Percentiles rank a stretch among this genome's conserved stretches.
These are phyloP conservation scores for Hypsizygus marmoreus DNA, from an alignment of 768 basidiomycete species.

Conservation along the genomic window DNA sequence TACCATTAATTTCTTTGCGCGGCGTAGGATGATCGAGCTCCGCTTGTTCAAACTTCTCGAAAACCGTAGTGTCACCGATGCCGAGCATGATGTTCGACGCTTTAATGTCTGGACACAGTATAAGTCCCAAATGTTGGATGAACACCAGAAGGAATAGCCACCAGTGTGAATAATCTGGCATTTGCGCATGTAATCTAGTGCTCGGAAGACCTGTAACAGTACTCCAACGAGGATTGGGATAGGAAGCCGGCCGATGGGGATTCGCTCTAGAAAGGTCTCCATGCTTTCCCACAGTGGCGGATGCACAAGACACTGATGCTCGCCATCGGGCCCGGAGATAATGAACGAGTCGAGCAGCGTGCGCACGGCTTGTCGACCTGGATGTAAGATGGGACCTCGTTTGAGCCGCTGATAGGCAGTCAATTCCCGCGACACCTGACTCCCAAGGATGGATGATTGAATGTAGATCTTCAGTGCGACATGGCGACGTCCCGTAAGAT, in stretches of 20 bases:
- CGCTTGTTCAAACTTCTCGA: constrained; percentile 14
- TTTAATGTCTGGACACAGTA: constrained; percentile 14
- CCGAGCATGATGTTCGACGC: constrained; percentile 14
- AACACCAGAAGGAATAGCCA: background rate
- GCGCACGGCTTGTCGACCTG: constrained; percentile 9
- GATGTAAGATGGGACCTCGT: background rate
- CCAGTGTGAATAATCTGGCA: constrained; percentile 20
- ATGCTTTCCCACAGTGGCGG: constrained; percentile 1
- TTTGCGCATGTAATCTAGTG: constrained; percentile 16
- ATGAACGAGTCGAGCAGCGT: background rate
- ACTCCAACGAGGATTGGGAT: background rate
- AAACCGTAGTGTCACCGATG: constrained; percentile 2
- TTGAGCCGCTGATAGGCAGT: background rate
- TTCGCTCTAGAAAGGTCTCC: background rate
- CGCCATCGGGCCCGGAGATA: background rate
- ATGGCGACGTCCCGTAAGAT: constrained; percentile 15
- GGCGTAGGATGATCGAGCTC: constrained; percentile 12
- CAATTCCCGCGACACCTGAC: background rate
- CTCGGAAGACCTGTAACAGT: constrained; percentile 9
- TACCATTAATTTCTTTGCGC: constrained; percentile 15
- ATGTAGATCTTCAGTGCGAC: constrained; percentile 17
- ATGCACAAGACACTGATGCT: constrained; percentile 6
- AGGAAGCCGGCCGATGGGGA: background rate
- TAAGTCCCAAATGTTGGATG: background rate
- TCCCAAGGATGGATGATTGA: background rate